These are phyloP conservation scores for Volvariella volvacea DNA, from an alignment of 1,284 basidiomycete species.

Conservation along the genomic window DNA sequence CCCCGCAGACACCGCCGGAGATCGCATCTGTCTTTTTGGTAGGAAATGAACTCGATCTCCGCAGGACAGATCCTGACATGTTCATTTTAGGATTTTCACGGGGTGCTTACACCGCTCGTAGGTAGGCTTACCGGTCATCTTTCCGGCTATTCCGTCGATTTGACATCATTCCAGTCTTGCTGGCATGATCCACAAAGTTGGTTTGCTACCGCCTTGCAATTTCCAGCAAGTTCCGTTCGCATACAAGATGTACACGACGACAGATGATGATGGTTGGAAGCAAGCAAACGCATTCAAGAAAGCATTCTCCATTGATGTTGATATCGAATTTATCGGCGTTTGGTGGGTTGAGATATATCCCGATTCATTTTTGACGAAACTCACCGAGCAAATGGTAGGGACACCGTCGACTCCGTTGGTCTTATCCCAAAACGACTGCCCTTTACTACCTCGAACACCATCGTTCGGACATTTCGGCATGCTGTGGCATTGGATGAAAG, in stretches of 20 bases:
- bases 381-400: conserved; percentile 13
- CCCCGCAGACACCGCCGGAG: conserved; percentile 28
- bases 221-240: conserved; percentile 40
- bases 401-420: conserved; percentile 47
- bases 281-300: conserved; percentile 40
- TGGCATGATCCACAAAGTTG: conserved; percentile 44
- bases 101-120: conserved; percentile 49
- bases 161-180: conserved; percentile 38
- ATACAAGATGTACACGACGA: conserved; percentile 34
- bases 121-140: conserved; percentile 11
- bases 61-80: background rate
- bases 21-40: conserved; percentile 40
- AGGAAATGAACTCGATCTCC: background rate
- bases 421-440: conserved; percentile 26
- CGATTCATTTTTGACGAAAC: background rate
- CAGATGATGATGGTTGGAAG: conserved; percentile 12
- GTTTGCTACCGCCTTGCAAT: conserved; percentile 19
- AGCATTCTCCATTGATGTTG: conserved; percentile 43
- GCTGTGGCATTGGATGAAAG: conserved; percentile 63
- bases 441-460: conserved; percentile 52
- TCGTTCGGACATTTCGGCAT: conserved; percentile 57
- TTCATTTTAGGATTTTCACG: conserved; percentile 35
- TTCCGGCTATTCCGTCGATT: too few species aligned
- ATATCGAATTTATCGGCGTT: conserved; percentile 43
- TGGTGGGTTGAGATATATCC: conserved; percentile 27